Evolutionary conservation across 768 basidiomycete genomes (phyloP).

Genomic region (Mrakia frigida): DNA sequence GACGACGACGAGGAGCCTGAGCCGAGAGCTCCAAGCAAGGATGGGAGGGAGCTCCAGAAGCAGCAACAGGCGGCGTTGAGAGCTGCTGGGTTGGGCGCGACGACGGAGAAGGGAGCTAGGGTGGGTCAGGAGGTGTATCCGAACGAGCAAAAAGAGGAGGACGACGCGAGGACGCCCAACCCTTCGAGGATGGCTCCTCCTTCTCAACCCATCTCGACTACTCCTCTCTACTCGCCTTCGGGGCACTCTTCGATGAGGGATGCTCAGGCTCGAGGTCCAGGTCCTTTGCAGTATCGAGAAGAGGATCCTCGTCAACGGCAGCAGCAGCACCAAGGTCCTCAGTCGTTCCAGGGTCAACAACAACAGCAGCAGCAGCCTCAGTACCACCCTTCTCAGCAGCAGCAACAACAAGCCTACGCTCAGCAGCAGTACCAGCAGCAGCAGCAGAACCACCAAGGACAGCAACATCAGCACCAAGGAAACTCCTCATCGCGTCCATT

Average conservation of each 20-base stretch:
- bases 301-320: slow-evolving; percentile 12
- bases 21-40: slow-evolving; percentile 14
- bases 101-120: not conserved
- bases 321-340: not conserved
- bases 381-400: not conserved
- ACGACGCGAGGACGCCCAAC: slow-evolving; percentile 2
- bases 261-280: not conserved
- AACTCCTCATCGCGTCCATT: not conserved
- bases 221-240: slow-evolving; percentile 4
- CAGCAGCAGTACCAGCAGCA: slow-evolving; percentile 5
- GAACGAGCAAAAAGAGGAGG: not conserved
- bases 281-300: not conserved
- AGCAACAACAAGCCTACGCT: not conserved
- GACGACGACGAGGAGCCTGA: slow-evolving; percentile 6
- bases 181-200: not conserved
- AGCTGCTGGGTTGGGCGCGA: not conserved
- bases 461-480: slow-evolving; percentile 8
- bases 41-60: slow-evolving; percentile 12
- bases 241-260: not conserved
- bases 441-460: not conserved
- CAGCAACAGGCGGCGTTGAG: not conserved
- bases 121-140: not conserved
- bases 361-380: slow-evolving; percentile 16
- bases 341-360: not conserved
- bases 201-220: not conserved